Conservation (phyloP, 768 basidiomycete species). For the Leccinellum luteum region DNA sequence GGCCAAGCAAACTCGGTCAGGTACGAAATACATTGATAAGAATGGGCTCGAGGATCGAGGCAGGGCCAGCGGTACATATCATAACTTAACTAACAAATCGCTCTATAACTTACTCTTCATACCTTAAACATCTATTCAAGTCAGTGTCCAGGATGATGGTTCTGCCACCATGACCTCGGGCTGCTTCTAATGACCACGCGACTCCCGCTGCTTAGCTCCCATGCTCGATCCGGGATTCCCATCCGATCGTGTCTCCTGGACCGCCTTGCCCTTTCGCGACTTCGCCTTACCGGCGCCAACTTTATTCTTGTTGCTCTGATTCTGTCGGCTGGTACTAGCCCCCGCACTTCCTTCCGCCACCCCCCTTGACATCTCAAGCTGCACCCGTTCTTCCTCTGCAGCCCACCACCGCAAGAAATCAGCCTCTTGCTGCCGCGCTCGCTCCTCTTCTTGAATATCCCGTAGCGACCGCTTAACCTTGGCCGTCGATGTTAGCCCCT, state of each 20-base stretch:
- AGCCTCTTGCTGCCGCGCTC: slow-evolving; percentile 59
- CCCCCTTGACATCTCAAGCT: slow-evolving; percentile 39
- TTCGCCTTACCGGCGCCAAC: no score
- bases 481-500: slow-evolving; percentile 33
- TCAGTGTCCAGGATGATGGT: neutral
- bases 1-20: no score
- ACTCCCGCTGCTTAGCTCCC: no score
- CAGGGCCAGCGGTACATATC: no score
- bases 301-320: no score
- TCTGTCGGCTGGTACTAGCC: no score
- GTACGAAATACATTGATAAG: neutral
- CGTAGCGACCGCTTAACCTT: slow-evolving; percentile 63
- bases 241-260: no score
- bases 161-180: no score
- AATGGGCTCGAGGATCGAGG: no score
- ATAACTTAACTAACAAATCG: neutral
- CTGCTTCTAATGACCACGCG: no score
- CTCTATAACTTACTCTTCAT: slow-evolving; percentile 1
- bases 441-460: slow-evolving; percentile 88
- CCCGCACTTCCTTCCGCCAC: neutral
- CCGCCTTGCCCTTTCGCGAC: no score
- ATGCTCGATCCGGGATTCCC: no score
- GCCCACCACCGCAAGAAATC: slow-evolving; percentile 92
- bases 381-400: slow-evolving; percentile 74
- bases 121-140: neutral